A percentile compares a stretch with the other conserved stretches of the same genome.
These are phyloP conservation scores for Retiboletus fuscus DNA, from an alignment of 1,284 basidiomycete species.

Conservation along the genomic window DNA sequence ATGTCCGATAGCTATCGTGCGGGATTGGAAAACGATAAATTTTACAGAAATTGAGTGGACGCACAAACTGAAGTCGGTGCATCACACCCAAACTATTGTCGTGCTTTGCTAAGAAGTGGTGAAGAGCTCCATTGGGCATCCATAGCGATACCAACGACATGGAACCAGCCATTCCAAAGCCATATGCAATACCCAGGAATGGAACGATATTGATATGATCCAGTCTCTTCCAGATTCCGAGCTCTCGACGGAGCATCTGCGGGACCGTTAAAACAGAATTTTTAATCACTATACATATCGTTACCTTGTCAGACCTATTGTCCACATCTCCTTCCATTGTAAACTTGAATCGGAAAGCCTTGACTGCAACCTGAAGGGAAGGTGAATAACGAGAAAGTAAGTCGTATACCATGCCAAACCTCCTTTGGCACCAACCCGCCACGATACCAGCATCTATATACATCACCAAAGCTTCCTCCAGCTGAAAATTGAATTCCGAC, in stretches of 20 bases:
- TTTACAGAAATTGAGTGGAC: no score
- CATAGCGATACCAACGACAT: no score
- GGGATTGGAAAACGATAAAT: no score
- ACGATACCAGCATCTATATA: constrained; percentile 30
- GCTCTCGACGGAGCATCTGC: constrained; percentile 35
- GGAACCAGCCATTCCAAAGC: no score
- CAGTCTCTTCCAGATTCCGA: constrained; percentile 37
- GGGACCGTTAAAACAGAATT: background rate
- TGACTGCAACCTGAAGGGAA: constrained; percentile 36
- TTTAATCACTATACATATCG: background rate
- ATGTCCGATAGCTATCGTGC: constrained; percentile 16
- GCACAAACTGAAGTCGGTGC: constrained; percentile 24
- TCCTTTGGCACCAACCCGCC: background rate
- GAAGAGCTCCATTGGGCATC: no score
- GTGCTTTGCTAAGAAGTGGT: constrained; percentile 17
- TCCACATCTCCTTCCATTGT: background rate
- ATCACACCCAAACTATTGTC: background rate
- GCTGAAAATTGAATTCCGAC: background rate
- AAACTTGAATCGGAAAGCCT: constrained; percentile 25
- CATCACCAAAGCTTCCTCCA: constrained; percentile 29
- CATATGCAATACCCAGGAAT: no score
- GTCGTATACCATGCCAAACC: constrained; percentile 8
- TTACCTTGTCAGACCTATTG: constrained; percentile 1
- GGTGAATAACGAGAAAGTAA: background rate
- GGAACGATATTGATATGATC: constrained; percentile 22